Evolutionary conservation across 2,329 filamentous ascomycete species (phyloP).

Genomic region (Niveomyces coronatus): DNA sequence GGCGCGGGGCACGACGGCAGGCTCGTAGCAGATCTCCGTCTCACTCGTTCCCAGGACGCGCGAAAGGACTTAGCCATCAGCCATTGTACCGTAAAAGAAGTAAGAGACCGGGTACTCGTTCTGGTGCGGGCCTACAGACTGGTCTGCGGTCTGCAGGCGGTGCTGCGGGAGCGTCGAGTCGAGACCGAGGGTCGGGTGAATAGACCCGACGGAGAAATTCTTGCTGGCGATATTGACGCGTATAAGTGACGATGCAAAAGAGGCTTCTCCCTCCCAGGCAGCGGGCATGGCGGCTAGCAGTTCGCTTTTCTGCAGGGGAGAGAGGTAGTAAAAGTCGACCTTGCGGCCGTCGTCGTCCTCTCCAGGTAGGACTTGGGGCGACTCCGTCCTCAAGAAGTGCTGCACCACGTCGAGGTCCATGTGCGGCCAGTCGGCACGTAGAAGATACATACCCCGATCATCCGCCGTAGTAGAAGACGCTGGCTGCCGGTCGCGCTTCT

Average conservation of each 20-base stretch:
- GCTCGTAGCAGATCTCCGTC: conserved; percentile 11
- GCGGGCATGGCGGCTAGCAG: neutral
- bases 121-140: conserved; percentile 12
- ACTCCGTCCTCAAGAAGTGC: too few species aligned
- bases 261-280: too few species aligned
- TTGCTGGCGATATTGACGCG: conserved; percentile 11
- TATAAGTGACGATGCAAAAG: conserved; percentile 8
- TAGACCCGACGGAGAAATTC: conserved; percentile 6
- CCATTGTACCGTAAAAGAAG: conserved; percentile 32
- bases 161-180: conserved; percentile 14
- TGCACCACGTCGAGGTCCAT: too few species aligned
- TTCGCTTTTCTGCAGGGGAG: neutral
- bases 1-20: conserved; percentile 22
- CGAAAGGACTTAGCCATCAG: conserved; percentile 18
- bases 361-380: neutral
- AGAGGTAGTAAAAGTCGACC: conserved; percentile 2
- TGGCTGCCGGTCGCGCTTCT: neutral
- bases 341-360: neutral
- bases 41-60: conserved; percentile 20
- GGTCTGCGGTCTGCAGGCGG: conserved; percentile 14
- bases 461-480: neutral
- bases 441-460: conserved; percentile 3
- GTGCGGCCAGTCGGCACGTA: too few species aligned
- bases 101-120: conserved; percentile 25
- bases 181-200: conserved; percentile 13